Conservation (phyloP, 2,329 filamentous ascomycete genomes). For the Macrophomina pseudophaseolina region DNA sequence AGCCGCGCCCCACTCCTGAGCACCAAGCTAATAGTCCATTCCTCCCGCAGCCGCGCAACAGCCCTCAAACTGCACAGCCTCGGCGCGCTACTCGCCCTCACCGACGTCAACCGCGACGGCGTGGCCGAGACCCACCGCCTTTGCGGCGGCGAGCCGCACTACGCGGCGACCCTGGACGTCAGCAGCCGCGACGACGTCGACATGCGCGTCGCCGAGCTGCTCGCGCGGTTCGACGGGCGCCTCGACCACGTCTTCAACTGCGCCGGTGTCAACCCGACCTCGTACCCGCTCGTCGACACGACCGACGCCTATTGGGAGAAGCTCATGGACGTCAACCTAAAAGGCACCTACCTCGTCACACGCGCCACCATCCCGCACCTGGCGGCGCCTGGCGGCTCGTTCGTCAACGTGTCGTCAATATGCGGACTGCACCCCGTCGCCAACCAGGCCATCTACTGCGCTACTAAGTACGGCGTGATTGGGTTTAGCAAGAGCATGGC, state of each 20-base stretch:
- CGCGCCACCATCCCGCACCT: constrained; percentile 97
- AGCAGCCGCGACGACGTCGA: constrained; percentile 86
- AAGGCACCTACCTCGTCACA: constrained; percentile 94
- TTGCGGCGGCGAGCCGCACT: constrained; percentile 85
- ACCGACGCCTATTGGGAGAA: constrained; percentile 91
- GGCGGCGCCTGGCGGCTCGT: constrained; percentile 97
- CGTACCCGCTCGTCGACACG: constrained; percentile 88
- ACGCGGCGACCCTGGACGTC: constrained; percentile 83
- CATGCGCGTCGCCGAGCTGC: neutral
- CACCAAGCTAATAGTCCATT: neutral
- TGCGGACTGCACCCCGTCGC: constrained; percentile 99
- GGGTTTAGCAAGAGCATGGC: constrained; percentile 69
- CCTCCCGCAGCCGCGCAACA: constrained; percentile 15
- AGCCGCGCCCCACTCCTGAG: neutral
- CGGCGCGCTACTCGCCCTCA: constrained; percentile 86
- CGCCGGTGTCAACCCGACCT: constrained; percentile 95
- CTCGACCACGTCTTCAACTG: constrained; percentile 98
- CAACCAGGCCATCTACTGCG: constrained; percentile 96
- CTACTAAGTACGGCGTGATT: constrained; percentile 75
- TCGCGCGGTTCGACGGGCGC: constrained; percentile 82
- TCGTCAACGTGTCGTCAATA: constrained; percentile 95
- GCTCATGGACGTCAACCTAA: constrained; percentile 88
- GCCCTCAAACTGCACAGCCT: constrained; percentile 41
- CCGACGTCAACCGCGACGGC: constrained; percentile 87
- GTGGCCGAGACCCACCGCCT: constrained; percentile 80